These are phyloP conservation scores for Phytophthora idaei DNA, from an alignment of 352 stramenopile genomes.

Conservation along the genomic window DNA sequence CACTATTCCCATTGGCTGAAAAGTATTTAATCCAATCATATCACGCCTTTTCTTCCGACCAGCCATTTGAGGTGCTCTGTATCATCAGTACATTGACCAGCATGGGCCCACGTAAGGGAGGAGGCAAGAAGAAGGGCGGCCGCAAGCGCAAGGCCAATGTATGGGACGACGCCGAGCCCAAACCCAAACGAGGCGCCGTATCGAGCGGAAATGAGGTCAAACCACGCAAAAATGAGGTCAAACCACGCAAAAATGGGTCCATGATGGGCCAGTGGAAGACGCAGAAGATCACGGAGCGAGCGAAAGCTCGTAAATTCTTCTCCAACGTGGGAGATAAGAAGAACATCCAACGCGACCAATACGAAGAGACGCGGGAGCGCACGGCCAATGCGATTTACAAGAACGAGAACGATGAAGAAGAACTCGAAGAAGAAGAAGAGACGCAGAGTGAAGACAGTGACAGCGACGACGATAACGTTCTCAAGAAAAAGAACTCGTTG, in stretches of 20 bases:
- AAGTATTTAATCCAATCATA: slow-evolving; percentile 28
- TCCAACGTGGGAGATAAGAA: slow-evolving; percentile 58
- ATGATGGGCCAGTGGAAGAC: slow-evolving; percentile 85
- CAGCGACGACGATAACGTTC: slow-evolving; percentile 22
- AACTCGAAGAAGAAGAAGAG: slow-evolving; percentile 2
- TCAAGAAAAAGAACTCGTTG: slow-evolving; percentile 37
- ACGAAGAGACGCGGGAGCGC: slow-evolving; percentile 35
- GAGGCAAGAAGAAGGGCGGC: slow-evolving; percentile 47
- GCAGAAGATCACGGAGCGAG: slow-evolving; percentile 51
- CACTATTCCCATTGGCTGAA: slow-evolving; percentile 13
- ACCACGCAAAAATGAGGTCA: slow-evolving; percentile 7
- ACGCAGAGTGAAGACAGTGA: slow-evolving; percentile 11
- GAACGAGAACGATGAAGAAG: slow-evolving; percentile 25
- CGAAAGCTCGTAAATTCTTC: slow-evolving; percentile 54
- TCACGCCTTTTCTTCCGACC: slow-evolving; percentile 1
- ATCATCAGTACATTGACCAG: slow-evolving; percentile 6
- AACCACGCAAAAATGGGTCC: slow-evolving; percentile 33
- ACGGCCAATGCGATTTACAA: slow-evolving; percentile 54
- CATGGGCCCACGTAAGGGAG: slow-evolving; percentile 42
- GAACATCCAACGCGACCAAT: slow-evolving; percentile 46
- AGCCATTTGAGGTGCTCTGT: slow-evolving; percentile 31
- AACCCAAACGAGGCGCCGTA: slow-evolving; percentile 18
- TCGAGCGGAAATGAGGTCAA: neutral
- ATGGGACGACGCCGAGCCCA: slow-evolving; percentile 50
- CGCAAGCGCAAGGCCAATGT: slow-evolving; percentile 60